Percentiles rank a stretch among this genome's conserved stretches.
Evolutionary conservation across 73 alveolate genomes (phyloP).

Genomic region (Tetrahymena thermophila): DNA sequence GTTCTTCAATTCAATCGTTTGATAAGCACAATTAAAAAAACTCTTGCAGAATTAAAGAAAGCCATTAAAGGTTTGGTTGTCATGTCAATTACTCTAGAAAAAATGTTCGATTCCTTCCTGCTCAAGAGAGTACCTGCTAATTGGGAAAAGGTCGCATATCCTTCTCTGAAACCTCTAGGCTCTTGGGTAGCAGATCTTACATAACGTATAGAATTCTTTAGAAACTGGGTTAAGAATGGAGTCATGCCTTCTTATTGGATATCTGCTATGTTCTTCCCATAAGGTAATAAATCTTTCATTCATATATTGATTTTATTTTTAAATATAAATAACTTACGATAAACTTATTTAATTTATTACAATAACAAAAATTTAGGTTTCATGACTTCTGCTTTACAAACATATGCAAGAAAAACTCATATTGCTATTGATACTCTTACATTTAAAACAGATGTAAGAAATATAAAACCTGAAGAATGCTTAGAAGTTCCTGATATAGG

Average conservation of each 20-base stretch:
- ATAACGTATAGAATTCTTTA: slow-evolving; percentile 84
- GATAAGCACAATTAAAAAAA: slow-evolving; percentile 63
- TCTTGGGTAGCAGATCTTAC: slow-evolving; percentile 94
- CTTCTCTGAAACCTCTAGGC: slow-evolving; percentile 94
- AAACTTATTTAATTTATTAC: background rate
- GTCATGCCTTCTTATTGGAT: slow-evolving; percentile 94
- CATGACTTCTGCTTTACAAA: slow-evolving; percentile 97
- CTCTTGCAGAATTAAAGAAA: slow-evolving; percentile 65
- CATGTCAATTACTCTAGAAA: slow-evolving; percentile 88
- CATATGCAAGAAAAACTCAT: slow-evolving; percentile 93
- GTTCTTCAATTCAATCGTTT: slow-evolving; percentile 88
- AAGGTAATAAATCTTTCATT: slow-evolving; percentile 30
- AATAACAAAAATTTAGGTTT: slow-evolving; percentile 71
- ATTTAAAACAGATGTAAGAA: slow-evolving; percentile 78
- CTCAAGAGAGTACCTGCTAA: slow-evolving; percentile 82
- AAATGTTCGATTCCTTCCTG: slow-evolving; percentile 79
- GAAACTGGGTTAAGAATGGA: slow-evolving; percentile 94
- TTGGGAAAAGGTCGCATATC: slow-evolving; percentile 92
- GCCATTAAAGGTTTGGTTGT: slow-evolving; percentile 95
- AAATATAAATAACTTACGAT: too few species aligned
- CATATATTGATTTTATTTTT: too few species aligned
- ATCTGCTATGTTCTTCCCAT: slow-evolving; percentile 99
- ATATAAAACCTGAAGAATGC: slow-evolving; percentile 53
- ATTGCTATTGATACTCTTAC: slow-evolving; percentile 91
- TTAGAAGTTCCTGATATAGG: slow-evolving; percentile 88